These are phyloP conservation scores for Tuber magnatum DNA, from an alignment of 495 filamentous ascomycete species.

Conservation along the genomic window DNA sequence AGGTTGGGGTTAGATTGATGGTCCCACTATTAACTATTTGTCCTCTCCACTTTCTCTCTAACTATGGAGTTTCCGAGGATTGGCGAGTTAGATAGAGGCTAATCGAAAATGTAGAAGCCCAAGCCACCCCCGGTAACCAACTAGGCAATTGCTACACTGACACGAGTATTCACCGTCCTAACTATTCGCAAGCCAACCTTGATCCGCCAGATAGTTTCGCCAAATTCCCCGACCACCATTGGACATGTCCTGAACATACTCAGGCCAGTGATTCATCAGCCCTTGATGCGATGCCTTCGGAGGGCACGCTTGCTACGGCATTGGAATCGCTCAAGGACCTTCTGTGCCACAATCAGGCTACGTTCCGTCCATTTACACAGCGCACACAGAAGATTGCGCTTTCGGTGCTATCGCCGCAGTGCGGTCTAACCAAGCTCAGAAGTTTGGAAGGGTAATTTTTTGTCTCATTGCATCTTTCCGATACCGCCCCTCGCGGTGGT, in stretches of 20 bases:
- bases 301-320: conserved; percentile 8
- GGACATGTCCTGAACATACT: conserved; percentile 22
- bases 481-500: conserved; percentile 12
- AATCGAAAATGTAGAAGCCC: conserved; percentile 25
- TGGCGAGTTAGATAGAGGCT: conserved; percentile 8
- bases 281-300: conserved; percentile 1
- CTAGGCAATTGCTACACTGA: conserved; percentile 27
- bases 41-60: neutral
- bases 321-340: conserved; percentile 34
- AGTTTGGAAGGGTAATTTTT: conserved; percentile 27
- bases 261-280: neutral
- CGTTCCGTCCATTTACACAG: conserved; percentile 36
- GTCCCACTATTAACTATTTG: conserved; percentile 33
- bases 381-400: conserved; percentile 21
- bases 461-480: conserved; percentile 27
- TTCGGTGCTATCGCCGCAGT: conserved; percentile 14
- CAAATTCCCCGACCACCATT: conserved; percentile 34
- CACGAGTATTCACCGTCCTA: conserved; percentile 30
- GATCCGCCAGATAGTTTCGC: conserved; percentile 35
- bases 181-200: conserved; percentile 32
- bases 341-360: conserved; percentile 31
- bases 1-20: conserved; percentile 31
- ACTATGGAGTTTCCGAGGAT: neutral
- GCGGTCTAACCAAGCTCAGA: conserved; percentile 15
- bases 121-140: conserved; percentile 32